Conservation (phyloP, 2,329 filamentous ascomycete species). For the Lasiodiplodia sp. region DNA sequence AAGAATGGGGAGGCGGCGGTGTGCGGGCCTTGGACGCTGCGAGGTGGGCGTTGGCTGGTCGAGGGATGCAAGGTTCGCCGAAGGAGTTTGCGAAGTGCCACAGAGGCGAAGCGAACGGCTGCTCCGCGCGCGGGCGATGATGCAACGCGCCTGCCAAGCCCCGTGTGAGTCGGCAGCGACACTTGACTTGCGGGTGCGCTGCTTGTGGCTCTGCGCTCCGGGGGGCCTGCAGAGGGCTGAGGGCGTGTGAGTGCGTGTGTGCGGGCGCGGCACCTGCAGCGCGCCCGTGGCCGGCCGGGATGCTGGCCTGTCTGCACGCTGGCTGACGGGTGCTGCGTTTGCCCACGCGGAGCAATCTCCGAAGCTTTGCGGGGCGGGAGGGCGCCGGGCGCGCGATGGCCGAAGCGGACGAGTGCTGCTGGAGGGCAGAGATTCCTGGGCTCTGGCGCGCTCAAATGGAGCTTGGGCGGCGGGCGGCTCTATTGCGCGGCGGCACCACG, state of each 20-base stretch:
- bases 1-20: slow-evolving; percentile 30
- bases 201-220: neutral
- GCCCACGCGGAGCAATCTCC: slow-evolving; percentile 22
- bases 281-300: slow-evolving; percentile 25
- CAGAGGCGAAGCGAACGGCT: slow-evolving; percentile 28
- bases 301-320: slow-evolving; percentile 19
- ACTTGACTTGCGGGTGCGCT: neutral
- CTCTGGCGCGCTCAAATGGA: slow-evolving; percentile 23
- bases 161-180: slow-evolving; percentile 14
- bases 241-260: neutral
- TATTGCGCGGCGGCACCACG: slow-evolving; percentile 22
- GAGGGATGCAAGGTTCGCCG: slow-evolving; percentile 31
- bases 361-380: slow-evolving; percentile 15
- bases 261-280: slow-evolving; percentile 24
- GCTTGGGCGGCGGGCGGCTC: slow-evolving; percentile 21
- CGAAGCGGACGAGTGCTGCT: slow-evolving; percentile 10
- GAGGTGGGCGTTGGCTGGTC: slow-evolving; percentile 30
- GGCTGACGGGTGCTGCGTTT: neutral
- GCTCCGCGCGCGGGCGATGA: slow-evolving; percentile 28
- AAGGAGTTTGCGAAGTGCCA: slow-evolving; percentile 30
- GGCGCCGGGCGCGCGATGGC: neutral
- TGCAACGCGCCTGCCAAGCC: slow-evolving; percentile 27
- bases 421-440: neutral
- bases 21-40: slow-evolving; percentile 26
- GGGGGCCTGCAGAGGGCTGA: slow-evolving; percentile 19